Evolutionary conservation across 176 grass and related monocot species (phyloP), one percentile per base, ranked within the genome.

Genomic region (Bolboschoenus planiculmis): DNA sequence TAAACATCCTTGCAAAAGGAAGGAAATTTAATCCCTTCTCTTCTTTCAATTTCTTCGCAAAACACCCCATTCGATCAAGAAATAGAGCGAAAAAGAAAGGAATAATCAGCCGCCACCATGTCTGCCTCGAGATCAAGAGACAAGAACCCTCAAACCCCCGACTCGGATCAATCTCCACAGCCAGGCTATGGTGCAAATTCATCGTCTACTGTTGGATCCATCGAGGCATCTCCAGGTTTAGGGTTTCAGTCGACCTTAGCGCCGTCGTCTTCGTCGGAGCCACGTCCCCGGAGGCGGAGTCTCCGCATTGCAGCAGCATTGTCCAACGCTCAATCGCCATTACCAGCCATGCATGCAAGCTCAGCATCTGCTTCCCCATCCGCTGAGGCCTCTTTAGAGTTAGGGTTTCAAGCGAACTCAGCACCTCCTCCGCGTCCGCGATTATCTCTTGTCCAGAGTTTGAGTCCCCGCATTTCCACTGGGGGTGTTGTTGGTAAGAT

Each of bases 231-330:
- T 43, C 36, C 34, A 24, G 66, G 37, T 71, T 43, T 71, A 71
- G 36, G 36, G 66, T 23, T 71, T 43, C 66, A 43, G 18, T 43
- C n/a, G n/a, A 71, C 0, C 20, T 23, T 20, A 11, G 20, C 36
- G 20, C 7, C 20, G 79, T 48, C 76, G 47, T 0, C 89, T 3
- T 10, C 20, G 66, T 56, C 80, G 71, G 1, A 90, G 83, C 9
- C 80, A 87, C 7, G 48, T 78, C 68, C 27, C 30, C 39, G 10
- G 4, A 65, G 70, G 23, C 55, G 77, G 71, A 36, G 83, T 51
- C 54, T 65, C 18, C 84, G 62, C 18, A 81, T 62, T 44, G 29
- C 77, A 4, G 70, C 51, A 23, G 7, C 13, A 47, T 42, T 1
- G 1, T 35, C 53, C 1, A 58, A 59, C 3, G 9, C 5, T 34